Percentiles rank a stretch among this genome's conserved stretches.
Evolutionary conservation across 441 rosid species (phyloP).

Genomic region (Jatropha multifida): DNA sequence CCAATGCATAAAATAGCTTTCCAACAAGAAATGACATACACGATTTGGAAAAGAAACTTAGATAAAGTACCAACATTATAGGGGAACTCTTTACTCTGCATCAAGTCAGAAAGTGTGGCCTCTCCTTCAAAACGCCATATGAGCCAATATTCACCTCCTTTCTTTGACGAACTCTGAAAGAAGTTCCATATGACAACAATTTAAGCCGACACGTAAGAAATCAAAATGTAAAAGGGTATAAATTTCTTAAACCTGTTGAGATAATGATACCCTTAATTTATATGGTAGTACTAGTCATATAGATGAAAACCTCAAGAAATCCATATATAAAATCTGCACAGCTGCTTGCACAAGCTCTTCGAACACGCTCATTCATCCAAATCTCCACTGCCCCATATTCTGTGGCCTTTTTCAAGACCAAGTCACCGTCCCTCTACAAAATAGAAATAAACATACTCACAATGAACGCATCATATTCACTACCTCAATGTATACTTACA

Average conservation of each 20-base stretch:
- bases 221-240: background rate
- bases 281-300: slow-evolving; percentile 30
- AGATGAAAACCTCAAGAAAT: slow-evolving; percentile 76
- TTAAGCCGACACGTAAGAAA: slow-evolving; percentile 18
- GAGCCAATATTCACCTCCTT: slow-evolving; percentile 83
- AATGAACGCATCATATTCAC: background rate
- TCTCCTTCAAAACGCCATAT: slow-evolving; percentile 86
- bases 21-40: background rate
- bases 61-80: slow-evolving; percentile 68
- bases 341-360: slow-evolving; percentile 91
- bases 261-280: slow-evolving; percentile 29
- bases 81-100: slow-evolving; percentile 87
- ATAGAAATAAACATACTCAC: slow-evolving; percentile 15
- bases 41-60: slow-evolving; percentile 16
- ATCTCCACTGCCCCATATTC: slow-evolving; percentile 95
- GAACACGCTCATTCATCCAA: slow-evolving; percentile 96
- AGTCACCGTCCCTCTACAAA: slow-evolving; percentile 60
- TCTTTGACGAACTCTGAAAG: slow-evolving; percentile 72
- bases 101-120: slow-evolving; percentile 71
- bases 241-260: background rate
- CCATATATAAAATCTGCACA: slow-evolving; percentile 90
- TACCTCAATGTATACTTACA: background rate
- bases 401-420: slow-evolving; percentile 93
- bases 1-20: background rate
- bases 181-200: slow-evolving; percentile 23